Base-by-base conservation (phyloP, 371 early-diverging fungal genomes). In the Amoeboaphelidium protococcarum region DNA sequence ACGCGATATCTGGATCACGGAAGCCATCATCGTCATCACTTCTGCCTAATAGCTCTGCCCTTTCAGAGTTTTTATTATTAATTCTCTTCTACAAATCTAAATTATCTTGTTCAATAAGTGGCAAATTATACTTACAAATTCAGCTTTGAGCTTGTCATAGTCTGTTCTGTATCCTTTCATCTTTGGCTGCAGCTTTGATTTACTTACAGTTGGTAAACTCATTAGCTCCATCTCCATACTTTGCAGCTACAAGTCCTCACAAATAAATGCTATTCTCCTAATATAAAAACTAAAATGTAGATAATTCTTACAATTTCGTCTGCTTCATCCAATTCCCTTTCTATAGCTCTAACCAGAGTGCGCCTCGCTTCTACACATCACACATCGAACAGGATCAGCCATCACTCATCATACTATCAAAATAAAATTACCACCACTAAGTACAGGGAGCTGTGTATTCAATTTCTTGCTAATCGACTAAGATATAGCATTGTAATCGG, bases 241-340 rank as follows among this genome's bases (percentile, higher is more conserved):
- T 31, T 31, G 37, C 37, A 31, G 16, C 37, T 31, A 31, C 37
- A 31, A 31, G 16, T 31, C 37, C 37, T 31, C 37, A 10, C 6
- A 10, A 10, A 31, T 31, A 31, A 16, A 31, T 10, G 37, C 10
- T 31, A 31, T 48, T n/a, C n/a, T 10, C 10, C 10, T 31, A 31
- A n/a, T n/a, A n/a, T n/a, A n/a, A n/a, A n/a, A n/a, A n/a, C n/a
- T n/a, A n/a, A n/a, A n/a, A n/a, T n/a, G n/a, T n/a, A n/a, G n/a
- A n/a, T n/a, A n/a, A 16, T 10, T 25, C 64, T 48, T 72, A 83
- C 83, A 54, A 90, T 82, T 53, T 87, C 89, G 50, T 74, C 74
- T 3, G 80, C 78, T 59, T 91, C 91, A n/a, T 82, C 83, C 13
- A 86, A 60, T 59, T 86, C 85, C 47, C 83, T 72, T 54, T 81